Base-by-base conservation (phyloP, 2,329 filamentous ascomycete species). In the Periconia digitata region DNA sequence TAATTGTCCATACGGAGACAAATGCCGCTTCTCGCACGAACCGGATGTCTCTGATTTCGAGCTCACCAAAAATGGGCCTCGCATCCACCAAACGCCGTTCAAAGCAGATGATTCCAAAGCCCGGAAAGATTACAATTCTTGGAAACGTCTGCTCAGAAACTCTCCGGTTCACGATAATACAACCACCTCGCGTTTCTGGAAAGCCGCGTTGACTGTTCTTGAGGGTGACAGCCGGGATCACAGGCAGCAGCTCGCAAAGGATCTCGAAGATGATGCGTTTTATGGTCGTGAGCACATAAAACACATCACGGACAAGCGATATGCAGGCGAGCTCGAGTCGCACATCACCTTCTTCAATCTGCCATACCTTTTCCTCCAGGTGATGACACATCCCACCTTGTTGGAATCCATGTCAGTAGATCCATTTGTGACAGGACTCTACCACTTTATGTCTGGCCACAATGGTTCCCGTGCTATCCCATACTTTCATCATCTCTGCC, bases 331-430 rank as follows among this genome's bases (percentile, higher is more conserved):
- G n/a, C n/a, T n/a, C 41, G n/a, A 18, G 8, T 21, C 18, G 18
- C 24, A 8, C 36, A 51, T 5, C 38, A 43, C 17, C 39, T 47
- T 10, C 42, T 27, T 3, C 57, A 6, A 13, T 10, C n/a, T 21
- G 50, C 21, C 46, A 62, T 17, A 23, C 17, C 6, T 39, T 51
- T 67, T 67, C 35, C 58, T 68, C 3, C 47, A 50, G 8, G 62
- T 66, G 1, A 60, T 73, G 1, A 69, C 71, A 1, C 69, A 74
- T 49, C 39, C 54, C 6, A 52, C 62, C 3, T 43, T 73, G 15
- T 44, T 74, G 12, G 60, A 70, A 24, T 69, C 63, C 40, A 57
- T 73, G 8, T 59, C 69, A 3, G 51, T 71, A 1, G 68, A 74
- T 47, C 71, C 65, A 2, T 60, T 54, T 24, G 62, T 73, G 6